Percentiles rank a stretch among this genome's conserved stretches.
These are phyloP conservation scores for Colletotrichum echinochloae DNA, from an alignment of 2,329 filamentous ascomycete species.

Conservation along the genomic window DNA sequence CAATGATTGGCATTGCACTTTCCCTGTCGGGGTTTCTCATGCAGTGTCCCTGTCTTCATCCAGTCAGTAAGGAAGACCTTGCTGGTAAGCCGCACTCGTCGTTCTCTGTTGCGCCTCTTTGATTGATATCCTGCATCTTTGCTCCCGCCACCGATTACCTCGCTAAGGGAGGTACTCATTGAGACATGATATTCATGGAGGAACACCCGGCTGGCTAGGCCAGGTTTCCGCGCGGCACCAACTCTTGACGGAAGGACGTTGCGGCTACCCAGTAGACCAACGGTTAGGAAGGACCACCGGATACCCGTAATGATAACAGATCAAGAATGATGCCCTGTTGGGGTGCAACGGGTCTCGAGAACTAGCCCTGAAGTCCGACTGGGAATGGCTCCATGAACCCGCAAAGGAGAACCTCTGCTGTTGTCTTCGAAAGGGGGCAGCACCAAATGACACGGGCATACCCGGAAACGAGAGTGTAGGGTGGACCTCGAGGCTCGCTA, in stretches of 20 bases:
- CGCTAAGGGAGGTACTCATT: constrained; percentile 13
- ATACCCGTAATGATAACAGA: neutral
- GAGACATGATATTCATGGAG: constrained; percentile 3
- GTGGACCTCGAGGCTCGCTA: constrained; percentile 19
- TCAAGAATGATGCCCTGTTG: neutral
- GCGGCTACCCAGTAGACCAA: neutral
- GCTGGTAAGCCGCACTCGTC: constrained; percentile 24
- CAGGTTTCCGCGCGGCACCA: constrained; percentile 2
- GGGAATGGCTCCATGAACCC: constrained; percentile 16
- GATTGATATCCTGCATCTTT: constrained; percentile 26
- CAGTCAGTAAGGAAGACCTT: constrained; percentile 30
- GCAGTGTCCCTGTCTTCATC: constrained; percentile 10
- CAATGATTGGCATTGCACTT: neutral
- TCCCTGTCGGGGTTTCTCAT: neutral
- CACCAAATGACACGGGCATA: constrained; percentile 17
- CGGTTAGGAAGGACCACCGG: neutral
- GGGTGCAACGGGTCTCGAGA: neutral
- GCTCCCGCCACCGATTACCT: neutral
- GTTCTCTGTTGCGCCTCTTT: constrained; percentile 11
- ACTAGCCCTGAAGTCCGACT: neutral
- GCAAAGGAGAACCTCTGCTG: neutral
- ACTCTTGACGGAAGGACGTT: constrained; percentile 5
- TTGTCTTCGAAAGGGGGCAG: constrained; percentile 8
- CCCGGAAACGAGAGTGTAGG: constrained; percentile 32
- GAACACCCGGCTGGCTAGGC: constrained; percentile 9